Conservation (phyloP, 371 early-diverging fungal genomes). For the Actinomortierella ambigua region DNA sequence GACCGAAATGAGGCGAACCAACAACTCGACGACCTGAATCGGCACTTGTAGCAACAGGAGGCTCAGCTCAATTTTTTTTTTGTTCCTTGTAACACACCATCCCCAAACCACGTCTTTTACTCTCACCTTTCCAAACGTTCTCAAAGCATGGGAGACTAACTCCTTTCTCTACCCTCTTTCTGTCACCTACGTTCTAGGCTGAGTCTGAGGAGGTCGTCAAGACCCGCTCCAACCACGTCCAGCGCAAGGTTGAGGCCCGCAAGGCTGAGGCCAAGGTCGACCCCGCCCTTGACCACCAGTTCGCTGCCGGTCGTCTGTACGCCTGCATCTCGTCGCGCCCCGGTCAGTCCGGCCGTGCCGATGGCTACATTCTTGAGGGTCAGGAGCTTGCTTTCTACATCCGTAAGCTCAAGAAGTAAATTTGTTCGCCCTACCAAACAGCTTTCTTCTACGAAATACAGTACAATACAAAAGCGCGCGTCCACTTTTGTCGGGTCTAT, state of each 20-base stretch:
- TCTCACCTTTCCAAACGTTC: no score
- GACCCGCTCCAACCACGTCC: slow-evolving; percentile 90
- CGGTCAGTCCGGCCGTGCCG: slow-evolving; percentile 98
- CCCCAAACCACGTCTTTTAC: no score
- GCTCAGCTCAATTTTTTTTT: no score
- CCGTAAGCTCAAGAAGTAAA: slow-evolving; percentile 83
- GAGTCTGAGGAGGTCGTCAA: slow-evolving; percentile 68
- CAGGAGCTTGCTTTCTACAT: slow-evolving; percentile 98
- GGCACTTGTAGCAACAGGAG: no score
- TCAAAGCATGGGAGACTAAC: no score
- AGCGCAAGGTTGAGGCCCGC: slow-evolving; percentile 89
- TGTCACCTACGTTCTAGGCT: slow-evolving; percentile 11
- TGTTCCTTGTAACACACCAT: no score
- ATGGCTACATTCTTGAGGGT: slow-evolving; percentile 99
- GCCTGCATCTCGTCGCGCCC: slow-evolving; percentile 97
- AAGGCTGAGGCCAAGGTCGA: slow-evolving; percentile 86
- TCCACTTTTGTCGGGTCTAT: no score
- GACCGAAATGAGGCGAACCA: no score
- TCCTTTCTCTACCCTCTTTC: slow-evolving; percentile 1
- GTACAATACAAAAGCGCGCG: no score
- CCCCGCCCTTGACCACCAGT: slow-evolving; percentile 91
- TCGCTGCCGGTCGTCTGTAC: slow-evolving; percentile 96
- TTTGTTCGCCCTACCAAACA: no score
- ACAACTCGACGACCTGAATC: no score
- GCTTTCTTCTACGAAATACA: no score